phyloP scores from a whole-genome alignment of 208 protist species.

The Acanthamoeba divionensis region DNA sequence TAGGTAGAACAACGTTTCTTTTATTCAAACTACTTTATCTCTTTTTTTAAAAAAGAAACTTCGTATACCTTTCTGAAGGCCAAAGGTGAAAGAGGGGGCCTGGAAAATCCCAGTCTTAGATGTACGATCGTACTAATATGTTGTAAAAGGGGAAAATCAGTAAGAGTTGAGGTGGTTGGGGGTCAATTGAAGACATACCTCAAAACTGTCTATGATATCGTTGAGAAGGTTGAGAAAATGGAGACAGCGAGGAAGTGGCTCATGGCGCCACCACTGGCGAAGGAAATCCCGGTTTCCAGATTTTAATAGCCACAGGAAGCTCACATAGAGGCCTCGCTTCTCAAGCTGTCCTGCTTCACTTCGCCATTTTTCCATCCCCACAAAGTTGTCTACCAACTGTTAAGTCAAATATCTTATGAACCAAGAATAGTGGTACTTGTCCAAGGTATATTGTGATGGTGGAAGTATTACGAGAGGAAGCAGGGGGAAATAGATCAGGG shows the following conservation, averaged over 20 bases:
- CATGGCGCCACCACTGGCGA: conserved; percentile 11
- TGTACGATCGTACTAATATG: neutral
- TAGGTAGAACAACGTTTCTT: neutral
- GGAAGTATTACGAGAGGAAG: neutral
- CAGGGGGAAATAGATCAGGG: conserved; percentile 33
- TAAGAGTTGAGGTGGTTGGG: neutral
- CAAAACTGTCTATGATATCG: neutral
- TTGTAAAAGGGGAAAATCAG: neutral
- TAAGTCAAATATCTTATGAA: no score
- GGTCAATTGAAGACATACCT: neutral
- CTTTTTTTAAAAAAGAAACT: neutral
- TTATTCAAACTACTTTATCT: neutral
- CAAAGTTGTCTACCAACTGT: conserved; percentile 9
- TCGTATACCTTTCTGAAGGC: conserved; percentile 8
- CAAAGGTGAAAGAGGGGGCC: conserved; percentile 35
- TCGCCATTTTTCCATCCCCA: conserved; percentile 2
- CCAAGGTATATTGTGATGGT: no score
- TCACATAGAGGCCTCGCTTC: conserved; percentile 22
- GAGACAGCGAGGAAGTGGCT: neutral
- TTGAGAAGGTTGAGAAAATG: neutral
- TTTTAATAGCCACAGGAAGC: neutral
- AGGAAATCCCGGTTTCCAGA: neutral
- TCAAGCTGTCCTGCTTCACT: neutral
- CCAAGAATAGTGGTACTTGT: no score
- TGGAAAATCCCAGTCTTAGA: conserved; percentile 13